Base-by-base conservation (phyloP, 129 eudicot species). In the Artemisia tridentata region DNA sequence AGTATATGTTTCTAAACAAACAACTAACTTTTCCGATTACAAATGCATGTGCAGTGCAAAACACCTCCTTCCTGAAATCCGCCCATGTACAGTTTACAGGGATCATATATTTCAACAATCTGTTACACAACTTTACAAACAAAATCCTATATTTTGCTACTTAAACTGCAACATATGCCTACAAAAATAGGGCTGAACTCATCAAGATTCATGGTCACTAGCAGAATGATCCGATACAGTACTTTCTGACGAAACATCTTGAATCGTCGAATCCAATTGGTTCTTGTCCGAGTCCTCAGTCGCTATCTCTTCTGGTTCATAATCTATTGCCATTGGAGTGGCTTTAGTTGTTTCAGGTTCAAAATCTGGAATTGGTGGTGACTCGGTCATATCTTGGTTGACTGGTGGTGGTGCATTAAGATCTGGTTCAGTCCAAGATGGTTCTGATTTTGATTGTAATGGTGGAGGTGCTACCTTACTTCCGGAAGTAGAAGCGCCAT, bases 91-190 rank as follows among this genome's bases (percentile, higher is more conserved):
- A 43, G 54, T 67, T 18, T 72, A 73, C 60, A 73, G 38, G 54
- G 20, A 77, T 53, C 67, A 62, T 76, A 76, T 76, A 76, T 76
- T 69, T 76, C 50, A 60, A 60, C 63, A 59, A 16, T 49, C 68
- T 61, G 65, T 51, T 77, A 52, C 71, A 77, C 65, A 63, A 43
- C 46, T 77, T 77, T 31, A 45, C 61, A 69, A 77, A 50, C 75
- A 77, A 61, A 69, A 77, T 60, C 75, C 80, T 77, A 77, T 77
- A 62, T 21, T 50, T 56, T 50, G 54, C 80, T 69, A 68, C 70
- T 69, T 62, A 60, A 23, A 69, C 70, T 29, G 71, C 75, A 69
- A 51, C 68, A 61, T 59, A 27, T 6, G 76, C 76, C 81, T 71
- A 77, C 81, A 77, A 77, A 77, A 70, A 70, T 71, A 70, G 60